These are phyloP conservation scores for Saraca asoca DNA, from an alignment of 331 rosid genomes.

Conservation along the genomic window DNA sequence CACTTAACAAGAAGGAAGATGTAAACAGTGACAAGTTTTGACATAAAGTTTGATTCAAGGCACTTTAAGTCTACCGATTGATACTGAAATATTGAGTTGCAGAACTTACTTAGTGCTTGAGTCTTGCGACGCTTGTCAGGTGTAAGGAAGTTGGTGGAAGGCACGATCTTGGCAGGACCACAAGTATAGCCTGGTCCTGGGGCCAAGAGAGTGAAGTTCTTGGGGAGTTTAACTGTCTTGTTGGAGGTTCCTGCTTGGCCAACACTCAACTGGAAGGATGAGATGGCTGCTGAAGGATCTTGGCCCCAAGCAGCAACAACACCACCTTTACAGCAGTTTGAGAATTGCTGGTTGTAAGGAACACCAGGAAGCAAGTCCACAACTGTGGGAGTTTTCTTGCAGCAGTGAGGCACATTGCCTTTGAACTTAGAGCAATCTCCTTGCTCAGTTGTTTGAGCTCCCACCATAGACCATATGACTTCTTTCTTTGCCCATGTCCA, in stretches of 20 bases:
- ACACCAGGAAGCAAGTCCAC: slow-evolving; percentile 94
- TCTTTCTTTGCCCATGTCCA: slow-evolving; percentile 97
- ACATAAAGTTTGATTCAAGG: slow-evolving; percentile 10
- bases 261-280: slow-evolving; percentile 82
- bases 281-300: slow-evolving; percentile 76
- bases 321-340: slow-evolving; percentile 94
- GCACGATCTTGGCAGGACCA: slow-evolving; percentile 84
- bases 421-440: slow-evolving; percentile 96
- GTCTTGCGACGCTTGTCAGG: slow-evolving; percentile 83
- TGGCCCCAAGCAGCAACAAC: slow-evolving; percentile 93
- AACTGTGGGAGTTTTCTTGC: slow-evolving; percentile 79
- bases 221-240: slow-evolving; percentile 82
- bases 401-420: slow-evolving; percentile 84
- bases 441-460: slow-evolving; percentile 91
- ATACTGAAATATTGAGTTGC: not conserved
- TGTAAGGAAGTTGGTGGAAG: slow-evolving; percentile 73
- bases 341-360: slow-evolving; percentile 88
- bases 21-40: not conserved
- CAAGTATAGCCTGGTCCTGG: slow-evolving; percentile 97
- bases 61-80: slow-evolving; percentile 12
- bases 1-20: not conserved
- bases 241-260: slow-evolving; percentile 85
- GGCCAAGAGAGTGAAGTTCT: slow-evolving; percentile 81
- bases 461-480: slow-evolving; percentile 82
- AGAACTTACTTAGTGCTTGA: slow-evolving; percentile 77